Evolutionary conservation across 495 filamentous ascomycete genomes (phyloP).

Genomic region (Apiosordaria backusii): DNA sequence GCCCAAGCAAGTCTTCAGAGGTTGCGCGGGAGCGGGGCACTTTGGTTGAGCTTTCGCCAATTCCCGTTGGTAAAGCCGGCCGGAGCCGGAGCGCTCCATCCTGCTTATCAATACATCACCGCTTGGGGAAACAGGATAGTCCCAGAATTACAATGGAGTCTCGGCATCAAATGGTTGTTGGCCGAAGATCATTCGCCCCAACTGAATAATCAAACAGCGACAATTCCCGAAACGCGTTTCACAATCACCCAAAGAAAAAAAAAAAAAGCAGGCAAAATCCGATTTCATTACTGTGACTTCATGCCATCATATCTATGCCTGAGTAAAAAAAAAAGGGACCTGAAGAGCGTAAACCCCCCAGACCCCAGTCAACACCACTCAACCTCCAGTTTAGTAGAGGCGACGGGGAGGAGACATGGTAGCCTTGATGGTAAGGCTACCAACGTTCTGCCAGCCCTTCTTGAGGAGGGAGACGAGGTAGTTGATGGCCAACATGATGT

Average conservation of each 20-base stretch:
- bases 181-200: neutral
- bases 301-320: slow-evolving; percentile 5
- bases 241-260: neutral
- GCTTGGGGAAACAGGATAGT: neutral
- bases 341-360: slow-evolving; percentile 1
- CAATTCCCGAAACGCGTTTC: neutral
- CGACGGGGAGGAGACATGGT: slow-evolving; percentile 83
- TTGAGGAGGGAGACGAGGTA: slow-evolving; percentile 97
- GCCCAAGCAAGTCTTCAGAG: neutral
- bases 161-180: neutral
- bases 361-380: neutral
- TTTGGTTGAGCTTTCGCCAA: neutral
- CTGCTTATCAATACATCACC: slow-evolving; percentile 5
- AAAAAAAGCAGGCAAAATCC: neutral
- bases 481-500: slow-evolving; percentile 97
- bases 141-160: neutral
- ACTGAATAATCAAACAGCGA: neutral
- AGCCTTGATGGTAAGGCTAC: slow-evolving; percentile 98
- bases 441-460: slow-evolving; percentile 99
- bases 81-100: slow-evolving; percentile 1
- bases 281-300: slow-evolving; percentile 7
- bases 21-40: neutral
- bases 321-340: neutral
- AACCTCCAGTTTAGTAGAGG: slow-evolving; percentile 6
- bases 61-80: neutral